Evolutionary conservation across 148 eudicot species (phyloP).

Genomic region (Persicaria tinctoria): DNA sequence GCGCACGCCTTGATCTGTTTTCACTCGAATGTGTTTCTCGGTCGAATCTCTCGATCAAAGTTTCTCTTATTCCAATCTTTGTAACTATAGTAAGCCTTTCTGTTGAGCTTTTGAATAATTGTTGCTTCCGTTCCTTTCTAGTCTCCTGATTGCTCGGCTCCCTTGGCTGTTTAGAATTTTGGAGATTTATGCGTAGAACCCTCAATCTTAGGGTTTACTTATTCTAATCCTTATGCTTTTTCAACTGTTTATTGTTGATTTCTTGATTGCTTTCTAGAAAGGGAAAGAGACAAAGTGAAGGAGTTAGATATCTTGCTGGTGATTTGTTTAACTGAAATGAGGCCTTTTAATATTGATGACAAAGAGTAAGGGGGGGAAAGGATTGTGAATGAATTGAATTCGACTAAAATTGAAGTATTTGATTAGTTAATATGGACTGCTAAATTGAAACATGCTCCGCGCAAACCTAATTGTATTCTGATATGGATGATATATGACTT

Average conservation of each 20-base stretch:
- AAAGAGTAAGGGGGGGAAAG: too few species aligned
- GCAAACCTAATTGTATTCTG: not conserved
- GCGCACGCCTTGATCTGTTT: not conserved
- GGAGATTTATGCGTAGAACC: not conserved
- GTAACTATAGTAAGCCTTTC: not conserved
- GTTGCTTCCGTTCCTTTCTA: not conserved
- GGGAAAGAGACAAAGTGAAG: not conserved
- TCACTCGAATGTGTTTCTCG: too few species aligned
- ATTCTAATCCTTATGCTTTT: not conserved
- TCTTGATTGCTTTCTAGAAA: not conserved
- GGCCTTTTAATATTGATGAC: too few species aligned
- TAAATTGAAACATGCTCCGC: not conserved
- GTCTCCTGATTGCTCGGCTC: too few species aligned
- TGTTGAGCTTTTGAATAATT: not conserved
- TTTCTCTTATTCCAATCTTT: not conserved
- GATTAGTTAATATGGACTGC: not conserved
- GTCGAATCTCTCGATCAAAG: not conserved
- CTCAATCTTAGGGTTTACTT: not conserved
- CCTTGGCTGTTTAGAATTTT: too few species aligned
- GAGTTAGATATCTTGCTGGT: not conserved
- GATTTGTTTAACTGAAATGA: not conserved
- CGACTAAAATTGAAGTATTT: not conserved
- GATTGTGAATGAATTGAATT: not conserved
- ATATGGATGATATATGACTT: too few species aligned
- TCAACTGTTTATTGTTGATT: not conserved